Percentiles rank a stretch among this genome's conserved stretches.
Evolutionary conservation across 2,329 filamentous ascomycete species (phyloP).

Genomic region (Fusarium armeniacum): DNA sequence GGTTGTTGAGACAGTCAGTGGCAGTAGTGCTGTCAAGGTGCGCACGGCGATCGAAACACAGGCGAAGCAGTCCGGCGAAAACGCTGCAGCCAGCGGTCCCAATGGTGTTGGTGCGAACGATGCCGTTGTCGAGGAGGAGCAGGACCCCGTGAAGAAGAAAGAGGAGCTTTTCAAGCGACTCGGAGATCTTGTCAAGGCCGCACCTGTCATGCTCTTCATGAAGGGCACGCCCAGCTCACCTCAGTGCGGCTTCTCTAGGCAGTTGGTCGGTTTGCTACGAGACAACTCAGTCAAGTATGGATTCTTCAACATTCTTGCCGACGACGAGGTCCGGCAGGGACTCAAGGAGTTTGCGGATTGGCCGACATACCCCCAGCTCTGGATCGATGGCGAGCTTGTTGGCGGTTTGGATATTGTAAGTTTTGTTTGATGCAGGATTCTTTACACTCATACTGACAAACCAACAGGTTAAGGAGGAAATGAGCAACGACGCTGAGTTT

Average conservation of each 20-base stretch:
- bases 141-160: conserved; percentile 74
- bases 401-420: conserved; percentile 96
- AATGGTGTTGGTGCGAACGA: conserved; percentile 57
- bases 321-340: conserved; percentile 96
- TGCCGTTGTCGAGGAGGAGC: conserved; percentile 62
- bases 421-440: conserved; percentile 32
- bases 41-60: conserved; percentile 88
- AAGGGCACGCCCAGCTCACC: conserved; percentile 92
- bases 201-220: conserved; percentile 99
- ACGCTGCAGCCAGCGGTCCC: conserved; percentile 53
- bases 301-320: conserved; percentile 98
- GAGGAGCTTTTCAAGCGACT: conserved; percentile 89
- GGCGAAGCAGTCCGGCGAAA: conserved; percentile 64
- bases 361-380: conserved; percentile 97
- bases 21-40: conserved; percentile 89
- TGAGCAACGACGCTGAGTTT: conserved; percentile 86
- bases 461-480: conserved; percentile 88
- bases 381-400: conserved; percentile 89
- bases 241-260: conserved; percentile 93
- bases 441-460: conserved; percentile 41
- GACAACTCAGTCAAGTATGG: conserved; percentile 95
- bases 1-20: conserved; percentile 87
- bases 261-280: conserved; percentile 86
- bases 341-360: conserved; percentile 98
- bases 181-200: conserved; percentile 89